These are phyloP conservation scores for Berkeleyomyces rouxiae DNA, from an alignment of 2,329 filamentous ascomycete genomes.

Conservation along the genomic window DNA sequence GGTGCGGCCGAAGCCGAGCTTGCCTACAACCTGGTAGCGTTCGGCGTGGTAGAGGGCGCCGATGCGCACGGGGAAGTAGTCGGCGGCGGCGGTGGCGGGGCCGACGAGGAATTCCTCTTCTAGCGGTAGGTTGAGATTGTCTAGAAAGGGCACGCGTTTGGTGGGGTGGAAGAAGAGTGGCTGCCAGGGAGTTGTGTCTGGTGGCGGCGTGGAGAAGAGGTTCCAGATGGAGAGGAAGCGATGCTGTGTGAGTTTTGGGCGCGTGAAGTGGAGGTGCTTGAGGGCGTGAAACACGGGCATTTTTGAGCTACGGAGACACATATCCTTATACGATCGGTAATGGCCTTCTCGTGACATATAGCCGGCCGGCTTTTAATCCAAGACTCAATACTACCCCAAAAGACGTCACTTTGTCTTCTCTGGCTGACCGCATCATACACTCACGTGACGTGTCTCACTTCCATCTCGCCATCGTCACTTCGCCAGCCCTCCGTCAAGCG, in stretches of 20 bases:
- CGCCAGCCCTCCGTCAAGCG: not conserved
- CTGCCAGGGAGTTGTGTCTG: not conserved
- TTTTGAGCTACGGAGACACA: too few relatives aligned
- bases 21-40: not conserved
- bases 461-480: not conserved
- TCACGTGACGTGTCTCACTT: not conserved
- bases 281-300: not conserved
- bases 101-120: not conserved
- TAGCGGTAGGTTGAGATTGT: not conserved
- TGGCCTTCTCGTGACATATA: too few relatives aligned
- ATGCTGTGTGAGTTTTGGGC: not conserved
- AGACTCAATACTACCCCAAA: too few relatives aligned
- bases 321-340: too few relatives aligned
- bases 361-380: too few relatives aligned
- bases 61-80: not conserved
- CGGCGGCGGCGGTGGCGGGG: not conserved
- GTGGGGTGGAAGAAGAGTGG: not conserved
- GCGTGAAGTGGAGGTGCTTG: not conserved
- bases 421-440: not conserved
- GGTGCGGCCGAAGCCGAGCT: constrained; percentile 2
- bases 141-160: not conserved
- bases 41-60: not conserved
- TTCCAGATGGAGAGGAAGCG: not conserved
- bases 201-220: not conserved
- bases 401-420: too few relatives aligned